Percentiles rank a stretch among this genome's conserved stretches.
Conservation (phyloP, 2,329 filamentous ascomycete genomes). For the Xylaria polymorpha region DNA sequence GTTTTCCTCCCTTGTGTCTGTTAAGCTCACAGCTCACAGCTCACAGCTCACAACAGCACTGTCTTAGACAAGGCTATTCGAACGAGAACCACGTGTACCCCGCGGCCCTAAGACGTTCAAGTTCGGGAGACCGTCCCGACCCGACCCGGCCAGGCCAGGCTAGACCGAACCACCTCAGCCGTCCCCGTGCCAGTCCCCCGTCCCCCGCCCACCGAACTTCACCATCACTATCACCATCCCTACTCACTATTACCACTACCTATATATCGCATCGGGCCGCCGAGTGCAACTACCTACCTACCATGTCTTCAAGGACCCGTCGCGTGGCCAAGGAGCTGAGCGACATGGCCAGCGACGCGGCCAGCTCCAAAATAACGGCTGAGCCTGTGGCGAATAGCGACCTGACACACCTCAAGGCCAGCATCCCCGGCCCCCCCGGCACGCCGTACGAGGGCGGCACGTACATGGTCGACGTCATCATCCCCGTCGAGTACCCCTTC, state of each 20-base stretch:
- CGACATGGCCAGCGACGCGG: slow-evolving; percentile 77
- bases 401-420: slow-evolving; percentile 83
- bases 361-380: slow-evolving; percentile 79
- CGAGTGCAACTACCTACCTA: not conserved
- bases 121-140: not conserved
- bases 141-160: not conserved
- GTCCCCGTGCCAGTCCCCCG: too few species aligned
- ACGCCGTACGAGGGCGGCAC: slow-evolving; percentile 92
- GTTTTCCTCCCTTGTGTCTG: not conserved
- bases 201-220: not conserved
- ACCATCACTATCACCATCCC: not conserved
- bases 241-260: too few species aligned
- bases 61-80: not conserved
- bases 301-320: slow-evolving; percentile 58
- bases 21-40: not conserved
- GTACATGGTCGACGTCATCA: slow-evolving; percentile 85
- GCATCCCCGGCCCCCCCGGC: slow-evolving; percentile 87
- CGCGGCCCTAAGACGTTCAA: not conserved
- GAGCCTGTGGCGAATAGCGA: slow-evolving; percentile 71
- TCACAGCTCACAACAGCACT: not conserved
- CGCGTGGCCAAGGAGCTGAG: slow-evolving; percentile 80
- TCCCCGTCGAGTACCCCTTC: slow-evolving; percentile 92
- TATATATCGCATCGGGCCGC: not conserved
- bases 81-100: not conserved
- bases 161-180: not conserved